Base-by-base conservation (phyloP, 78 protist species). In the Acrasis kona region DNA sequence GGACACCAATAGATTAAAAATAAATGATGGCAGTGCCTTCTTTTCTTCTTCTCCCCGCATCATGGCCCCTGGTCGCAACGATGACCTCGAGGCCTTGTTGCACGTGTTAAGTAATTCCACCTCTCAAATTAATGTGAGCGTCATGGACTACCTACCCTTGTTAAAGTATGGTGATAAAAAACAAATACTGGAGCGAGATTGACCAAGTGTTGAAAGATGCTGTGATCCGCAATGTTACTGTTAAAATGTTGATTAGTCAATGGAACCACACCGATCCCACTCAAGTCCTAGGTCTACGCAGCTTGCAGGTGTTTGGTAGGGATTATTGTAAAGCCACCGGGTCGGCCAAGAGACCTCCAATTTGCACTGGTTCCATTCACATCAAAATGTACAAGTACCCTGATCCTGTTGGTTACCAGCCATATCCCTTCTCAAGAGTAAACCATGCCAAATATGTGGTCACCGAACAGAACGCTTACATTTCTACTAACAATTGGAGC, bases 391-490 rank as follows among this genome's bases (percentile, higher is more conserved):
- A 78, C 8, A 74, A 82, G 82, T 89, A 85, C 65, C 61, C 36
- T 9, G 84, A 85, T 2, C 92, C 93, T 8, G 34, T 57, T 2
- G 65, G 36, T 7, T 3, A 7, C 9, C 73, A 82, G 12, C 38
- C 69, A 5, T 78, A 37, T 0, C 92, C 92, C n/a, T 88, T 72
- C 84, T 78, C 93, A 2, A 67, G 94, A 30, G 94, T 90, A 31
- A 85, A 88, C 58, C 94, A 90, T 65, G 89, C 94, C 69, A 90
- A 90, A 67, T 90, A 71, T 71, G 42, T 87, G 83, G 94, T 89
- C 0, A 84, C 92, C 8, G 94, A 90, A 29, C 2, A 41, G 31
- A 67, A 77, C 61, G 72, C 78, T 19, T 85, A 74, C 2, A 67
- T 90, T 32, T 67, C 76, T 30, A 90, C 92, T 2, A 75, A 79